A percentile compares a stretch with the other conserved stretches of the same genome.
Evolutionary conservation across 176 grass and related monocot species (phyloP).

Genomic region (bread wheat (Triticum aestivum)): IWGSC_CS_RefSeq_v2.1 NC_057801.1:65422644-65423143

Average conservation of each 20-base stretch:
- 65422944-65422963: slow-evolving; percentile 48
- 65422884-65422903: slow-evolving; percentile 30
- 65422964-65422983: slow-evolving; percentile 42
- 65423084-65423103: neutral
- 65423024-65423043: slow-evolving; percentile 38
- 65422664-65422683: slow-evolving; percentile 95
- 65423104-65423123: neutral
- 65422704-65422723: slow-evolving; percentile 88
- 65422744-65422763: slow-evolving; percentile 87
- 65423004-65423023: slow-evolving; percentile 42
- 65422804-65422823: slow-evolving; percentile 49
- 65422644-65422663: slow-evolving; percentile 88
- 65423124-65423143: neutral
- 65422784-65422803: slow-evolving; percentile 72
- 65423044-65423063: slow-evolving; percentile 52
- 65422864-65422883: slow-evolving; percentile 84
- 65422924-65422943: slow-evolving; percentile 29
- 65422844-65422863: slow-evolving; percentile 75
- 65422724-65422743: slow-evolving; percentile 84
- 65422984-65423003: slow-evolving; percentile 33
- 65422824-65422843: slow-evolving; percentile 41
- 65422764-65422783: slow-evolving; percentile 85
- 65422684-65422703: slow-evolving; percentile 89
- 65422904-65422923: neutral
- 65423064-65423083: slow-evolving; percentile 60